Evolutionary conservation across 2,329 filamentous ascomycete species (phyloP), one percentile per base, ranked within the genome.

Genomic region (Ophiostoma sp.): DNA sequence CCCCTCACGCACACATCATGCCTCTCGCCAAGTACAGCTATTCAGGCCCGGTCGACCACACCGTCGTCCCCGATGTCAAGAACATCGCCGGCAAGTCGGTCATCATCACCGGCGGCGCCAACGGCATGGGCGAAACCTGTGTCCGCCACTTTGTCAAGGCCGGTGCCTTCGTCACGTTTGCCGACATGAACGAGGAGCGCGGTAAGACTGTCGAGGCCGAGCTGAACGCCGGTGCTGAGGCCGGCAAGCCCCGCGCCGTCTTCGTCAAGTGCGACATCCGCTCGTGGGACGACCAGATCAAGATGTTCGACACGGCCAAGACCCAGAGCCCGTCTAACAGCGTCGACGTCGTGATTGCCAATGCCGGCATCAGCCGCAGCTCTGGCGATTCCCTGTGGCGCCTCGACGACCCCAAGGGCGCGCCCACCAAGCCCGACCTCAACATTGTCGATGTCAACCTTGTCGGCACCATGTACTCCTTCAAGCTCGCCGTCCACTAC

Each of bases 401-500:
- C n/a, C 69, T 71, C 7, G 70, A 71, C 45, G 57, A 71, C 57
- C 70, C 70, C 22, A n/a, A 22, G 0, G 42, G 70, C 28, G 17
- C 57, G 8, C 57, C 70, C 42, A 71, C 57, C 55, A 50, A 52
- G 57, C 70, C 42, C 11, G 70, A 71, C 57, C 70, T 71, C 57
- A 71, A 71, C 39, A 71, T 71, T 42, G 70, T 71, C 28, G 25
- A 57, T 28, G 68, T 68, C 59, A 57, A 61, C 39, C n/a, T 68
- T 8, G 50, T 55, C 5, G 42, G 45, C 66, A 70, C 71, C 33
- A 39, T 72, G 25, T 68, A 72, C 72, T 33, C 72, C 19, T 68
- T 61, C 36, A 71, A 71, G 55, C 69, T 71, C 28, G 69, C 69
- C 39, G 69, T 71, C 22, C 69, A 71, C 69, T 71, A 71, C 69